These are phyloP conservation scores for Pseudogymnoascus sp. DNA, from an alignment of 2,329 filamentous ascomycete genomes.

Conservation along the genomic window DNA sequence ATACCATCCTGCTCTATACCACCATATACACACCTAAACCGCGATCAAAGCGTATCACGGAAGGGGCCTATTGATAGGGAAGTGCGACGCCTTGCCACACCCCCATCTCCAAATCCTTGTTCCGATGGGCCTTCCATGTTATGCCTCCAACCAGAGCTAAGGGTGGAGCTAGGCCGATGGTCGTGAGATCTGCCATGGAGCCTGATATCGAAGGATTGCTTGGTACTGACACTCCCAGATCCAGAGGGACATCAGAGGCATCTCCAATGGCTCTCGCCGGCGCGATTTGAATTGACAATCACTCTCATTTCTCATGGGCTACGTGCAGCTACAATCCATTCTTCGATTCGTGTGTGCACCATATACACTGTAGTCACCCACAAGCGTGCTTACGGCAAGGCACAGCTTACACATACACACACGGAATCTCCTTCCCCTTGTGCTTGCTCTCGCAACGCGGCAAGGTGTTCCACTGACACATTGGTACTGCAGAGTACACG, in stretches of 20 bases:
- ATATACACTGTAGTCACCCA: not conserved
- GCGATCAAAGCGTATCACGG: not conserved
- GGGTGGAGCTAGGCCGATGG: not conserved
- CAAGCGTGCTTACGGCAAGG: not conserved
- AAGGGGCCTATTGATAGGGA: conserved; percentile 1
- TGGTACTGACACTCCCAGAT: not conserved
- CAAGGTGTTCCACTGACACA: not conserved
- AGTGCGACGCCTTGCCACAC: conserved; percentile 3
- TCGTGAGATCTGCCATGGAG: conserved; percentile 1
- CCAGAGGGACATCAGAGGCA: not conserved
- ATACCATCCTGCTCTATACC: not conserved
- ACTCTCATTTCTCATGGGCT: conserved; percentile 1
- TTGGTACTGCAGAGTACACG: not conserved
- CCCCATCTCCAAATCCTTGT: conserved; percentile 2
- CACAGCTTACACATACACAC: conserved; percentile 2
- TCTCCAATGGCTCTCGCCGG: not conserved
- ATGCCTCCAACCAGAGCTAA: not conserved
- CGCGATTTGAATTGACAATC: not conserved
- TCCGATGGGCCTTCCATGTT: conserved; percentile 7
- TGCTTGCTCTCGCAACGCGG: not conserved
- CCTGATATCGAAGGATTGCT: not conserved
- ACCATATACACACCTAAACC: not conserved
- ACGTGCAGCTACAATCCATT: conserved; percentile 5
- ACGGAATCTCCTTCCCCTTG: not conserved
- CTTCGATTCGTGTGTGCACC: not conserved